Evolutionary conservation across 176 grass and related monocot genomes (phyloP).

Genomic region (Pontederia crassipes): DNA sequence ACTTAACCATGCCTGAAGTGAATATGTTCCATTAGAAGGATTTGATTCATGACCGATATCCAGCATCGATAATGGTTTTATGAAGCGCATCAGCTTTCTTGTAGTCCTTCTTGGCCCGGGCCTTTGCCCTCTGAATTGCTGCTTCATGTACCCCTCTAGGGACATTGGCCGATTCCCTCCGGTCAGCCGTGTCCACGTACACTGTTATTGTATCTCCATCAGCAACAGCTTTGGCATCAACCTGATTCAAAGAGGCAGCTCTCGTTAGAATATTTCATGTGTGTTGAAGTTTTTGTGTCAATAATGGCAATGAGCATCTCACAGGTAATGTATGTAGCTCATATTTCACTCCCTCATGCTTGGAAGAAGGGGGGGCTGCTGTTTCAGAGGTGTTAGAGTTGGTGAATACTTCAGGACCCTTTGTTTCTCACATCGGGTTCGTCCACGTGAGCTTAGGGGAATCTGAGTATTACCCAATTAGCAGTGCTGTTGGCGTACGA

Average conservation of each 20-base stretch:
- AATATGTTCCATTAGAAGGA: background rate
- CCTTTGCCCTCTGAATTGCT: conserved; percentile 14
- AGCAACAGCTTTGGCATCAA: conserved; percentile 45
- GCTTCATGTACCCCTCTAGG: conserved; percentile 30
- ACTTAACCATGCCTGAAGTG: background rate
- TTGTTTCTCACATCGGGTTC: too few relatives aligned
- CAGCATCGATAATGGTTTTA: conserved; percentile 51
- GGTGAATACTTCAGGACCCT: too few relatives aligned
- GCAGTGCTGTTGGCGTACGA: too few relatives aligned
- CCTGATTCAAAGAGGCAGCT: conserved; percentile 23
- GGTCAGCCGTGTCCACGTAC: conserved; percentile 32
- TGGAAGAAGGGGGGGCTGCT: conserved; percentile 20
- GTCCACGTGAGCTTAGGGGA: too few relatives aligned
- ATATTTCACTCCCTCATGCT: conserved; percentile 39
- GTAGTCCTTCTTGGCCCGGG: conserved; percentile 24
- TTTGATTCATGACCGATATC: conserved; percentile 47
- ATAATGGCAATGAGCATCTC: conserved; percentile 16
- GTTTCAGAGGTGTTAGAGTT: conserved; percentile 11
- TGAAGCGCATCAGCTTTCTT: conserved; percentile 38
- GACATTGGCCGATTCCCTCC: conserved; percentile 33
- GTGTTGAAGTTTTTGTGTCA: background rate
- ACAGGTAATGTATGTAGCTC: conserved; percentile 80
- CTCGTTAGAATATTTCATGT: background rate
- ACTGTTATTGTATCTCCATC: conserved; percentile 80
- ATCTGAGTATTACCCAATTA: too few relatives aligned